A percentile compares a stretch with the other conserved stretches of the same genome.
Evolutionary conservation across 2,329 filamentous ascomycete genomes (phyloP).

Genomic region (Talaromyces atroroseus): DNA sequence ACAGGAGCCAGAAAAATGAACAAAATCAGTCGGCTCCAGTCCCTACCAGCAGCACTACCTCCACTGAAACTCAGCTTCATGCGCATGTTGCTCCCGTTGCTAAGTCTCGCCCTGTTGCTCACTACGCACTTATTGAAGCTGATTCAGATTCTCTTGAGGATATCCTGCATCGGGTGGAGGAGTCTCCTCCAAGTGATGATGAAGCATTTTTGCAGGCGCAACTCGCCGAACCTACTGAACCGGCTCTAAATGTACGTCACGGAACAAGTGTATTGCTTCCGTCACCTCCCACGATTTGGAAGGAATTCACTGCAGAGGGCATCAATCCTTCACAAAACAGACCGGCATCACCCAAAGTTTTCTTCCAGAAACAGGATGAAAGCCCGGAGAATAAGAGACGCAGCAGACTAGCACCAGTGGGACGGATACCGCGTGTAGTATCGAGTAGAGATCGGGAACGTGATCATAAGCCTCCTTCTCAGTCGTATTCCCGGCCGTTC

Average conservation of each 20-base stretch:
- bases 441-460: constrained; percentile 58
- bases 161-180: constrained; percentile 33
- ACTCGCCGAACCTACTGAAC: constrained; percentile 18
- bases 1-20: constrained; percentile 33
- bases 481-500: constrained; percentile 84
- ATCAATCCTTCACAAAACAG: constrained; percentile 16
- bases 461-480: constrained; percentile 61
- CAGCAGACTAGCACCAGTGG: constrained; percentile 71
- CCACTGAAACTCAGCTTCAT: constrained; percentile 30
- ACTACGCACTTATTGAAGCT: constrained; percentile 54
- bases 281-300: constrained; percentile 35
- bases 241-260: constrained; percentile 29
- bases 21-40: constrained; percentile 22
- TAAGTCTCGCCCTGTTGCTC: constrained; percentile 45
- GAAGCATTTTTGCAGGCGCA: constrained; percentile 9
- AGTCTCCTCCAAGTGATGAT: constrained; percentile 37
- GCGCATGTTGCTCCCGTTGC: constrained; percentile 35
- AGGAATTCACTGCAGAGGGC: constrained; percentile 23
- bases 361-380: constrained; percentile 28
- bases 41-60: background rate
- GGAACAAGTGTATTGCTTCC: constrained; percentile 38
- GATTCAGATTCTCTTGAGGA: constrained; percentile 36
- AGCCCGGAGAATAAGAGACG: constrained; percentile 36
- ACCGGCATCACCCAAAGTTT: constrained; percentile 32
- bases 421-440: constrained; percentile 77